A percentile compares a stretch with the other conserved stretches of the same genome.
Conservation (phyloP, 306 rosid genomes). For the Argentina anserina region DNA sequence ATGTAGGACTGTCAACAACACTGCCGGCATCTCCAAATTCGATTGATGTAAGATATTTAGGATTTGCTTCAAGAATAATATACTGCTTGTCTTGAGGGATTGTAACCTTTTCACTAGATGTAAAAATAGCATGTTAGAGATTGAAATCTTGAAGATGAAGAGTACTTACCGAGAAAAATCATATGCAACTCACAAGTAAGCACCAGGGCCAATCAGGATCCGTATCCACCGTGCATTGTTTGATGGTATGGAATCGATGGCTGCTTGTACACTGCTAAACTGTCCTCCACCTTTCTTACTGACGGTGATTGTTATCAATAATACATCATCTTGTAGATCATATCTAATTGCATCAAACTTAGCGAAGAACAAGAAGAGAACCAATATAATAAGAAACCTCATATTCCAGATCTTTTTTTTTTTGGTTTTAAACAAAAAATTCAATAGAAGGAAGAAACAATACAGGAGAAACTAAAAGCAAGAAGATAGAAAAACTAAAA, state of each 20-base stretch:
- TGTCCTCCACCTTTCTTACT: conserved; percentile 11
- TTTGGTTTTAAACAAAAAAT: no score
- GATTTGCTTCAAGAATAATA: conserved; percentile 31
- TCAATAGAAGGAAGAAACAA: no score
- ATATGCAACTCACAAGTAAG: conserved; percentile 10
- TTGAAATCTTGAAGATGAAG: background rate
- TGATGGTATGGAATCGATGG: conserved; percentile 30
- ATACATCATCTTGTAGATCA: background rate
- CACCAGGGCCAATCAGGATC: conserved; percentile 27
- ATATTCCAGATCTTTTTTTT: background rate
- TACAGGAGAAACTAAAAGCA: no score
- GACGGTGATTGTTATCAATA: conserved; percentile 17
- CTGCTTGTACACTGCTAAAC: conserved; percentile 31
- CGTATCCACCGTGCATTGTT: conserved; percentile 26
- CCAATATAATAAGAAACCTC: background rate
- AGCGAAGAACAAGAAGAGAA: background rate
- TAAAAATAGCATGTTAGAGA: background rate
- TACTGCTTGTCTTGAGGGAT: conserved; percentile 31
- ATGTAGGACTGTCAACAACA: conserved; percentile 1
- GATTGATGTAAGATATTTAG: background rate
- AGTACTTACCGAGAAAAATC: background rate
- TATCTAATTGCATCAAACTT: background rate
- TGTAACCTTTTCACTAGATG: conserved; percentile 30
- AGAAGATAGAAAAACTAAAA: no score
- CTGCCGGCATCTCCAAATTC: conserved; percentile 1